A percentile compares a stretch with the other conserved stretches of the same genome.
Conservation (phyloP, 2,329 filamentous ascomycete genomes). For the Dryadomyces quercivorus region DNA sequence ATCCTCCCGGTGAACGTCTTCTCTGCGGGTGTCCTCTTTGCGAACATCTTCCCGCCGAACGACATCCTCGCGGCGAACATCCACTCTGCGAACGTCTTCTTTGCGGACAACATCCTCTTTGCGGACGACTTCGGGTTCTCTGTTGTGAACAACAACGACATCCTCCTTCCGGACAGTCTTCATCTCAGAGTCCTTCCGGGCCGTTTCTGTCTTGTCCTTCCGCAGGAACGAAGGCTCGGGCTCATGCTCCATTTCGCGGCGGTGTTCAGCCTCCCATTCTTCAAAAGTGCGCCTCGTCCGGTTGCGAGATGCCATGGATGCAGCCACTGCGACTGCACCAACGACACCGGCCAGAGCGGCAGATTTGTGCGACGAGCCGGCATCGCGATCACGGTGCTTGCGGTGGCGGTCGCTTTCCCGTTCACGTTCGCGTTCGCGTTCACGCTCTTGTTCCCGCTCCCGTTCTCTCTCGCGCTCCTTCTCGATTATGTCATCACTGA, state of each 20-base stretch:
- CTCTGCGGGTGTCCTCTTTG: no score
- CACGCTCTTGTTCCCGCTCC: not conserved
- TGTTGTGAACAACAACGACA: not conserved
- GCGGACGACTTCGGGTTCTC: not conserved
- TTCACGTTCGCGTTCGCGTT: not conserved
- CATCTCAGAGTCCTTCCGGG: not conserved
- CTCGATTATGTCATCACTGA: conserved; percentile 30
- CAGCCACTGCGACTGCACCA: not conserved
- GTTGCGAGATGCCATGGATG: not conserved
- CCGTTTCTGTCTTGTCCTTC: not conserved
- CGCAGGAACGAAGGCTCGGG: not conserved
- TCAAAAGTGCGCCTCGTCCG: not conserved
- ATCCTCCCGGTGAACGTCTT: no score
- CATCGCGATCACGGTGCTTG: not conserved
- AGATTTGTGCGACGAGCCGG: not conserved
- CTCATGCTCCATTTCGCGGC: not conserved
- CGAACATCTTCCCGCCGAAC: no score
- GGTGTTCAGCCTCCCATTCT: not conserved
- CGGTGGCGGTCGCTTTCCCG: conserved; percentile 1
- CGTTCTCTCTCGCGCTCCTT: not conserved
- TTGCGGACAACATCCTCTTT: not conserved
- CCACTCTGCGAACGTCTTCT: no score
- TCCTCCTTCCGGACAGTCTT: not conserved
- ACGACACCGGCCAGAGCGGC: not conserved
- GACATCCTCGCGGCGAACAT: no score